These are phyloP conservation scores for Fusarium robinianum DNA, from an alignment of 2,329 filamentous ascomycete species.

Conservation along the genomic window DNA sequence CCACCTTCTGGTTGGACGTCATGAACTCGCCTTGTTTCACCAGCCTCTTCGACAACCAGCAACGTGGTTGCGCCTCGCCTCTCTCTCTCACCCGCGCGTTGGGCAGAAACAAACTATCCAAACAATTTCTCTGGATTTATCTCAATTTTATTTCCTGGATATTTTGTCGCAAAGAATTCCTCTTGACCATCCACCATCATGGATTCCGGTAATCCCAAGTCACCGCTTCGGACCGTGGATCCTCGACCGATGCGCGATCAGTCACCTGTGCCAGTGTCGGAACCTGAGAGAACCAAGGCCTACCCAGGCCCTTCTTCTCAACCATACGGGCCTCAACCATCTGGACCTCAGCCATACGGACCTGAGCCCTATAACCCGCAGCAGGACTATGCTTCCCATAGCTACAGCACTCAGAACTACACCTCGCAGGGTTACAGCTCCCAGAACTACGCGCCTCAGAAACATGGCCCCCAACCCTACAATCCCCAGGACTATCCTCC, in stretches of 20 bases:
- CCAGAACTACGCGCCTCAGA: constrained; percentile 13
- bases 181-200: constrained; percentile 10
- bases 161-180: too few relatives aligned
- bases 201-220: constrained; percentile 26
- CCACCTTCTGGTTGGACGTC: constrained; percentile 31
- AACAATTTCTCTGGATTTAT: neutral
- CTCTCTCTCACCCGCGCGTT: constrained; percentile 9
- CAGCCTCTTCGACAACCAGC: constrained; percentile 31
- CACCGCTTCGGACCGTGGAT: constrained; percentile 35
- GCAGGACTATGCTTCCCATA: constrained; percentile 24
- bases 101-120: constrained; percentile 14
- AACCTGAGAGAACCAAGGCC: constrained; percentile 28
- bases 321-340: too few relatives aligned
- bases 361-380: constrained; percentile 23
- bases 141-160: neutral
- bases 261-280: constrained; percentile 29
- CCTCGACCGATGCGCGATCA: constrained; percentile 36
- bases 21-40: constrained; percentile 31
- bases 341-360: constrained; percentile 25
- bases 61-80: constrained; percentile 14
- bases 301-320: constrained; percentile 26
- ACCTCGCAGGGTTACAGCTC: constrained; percentile 14
- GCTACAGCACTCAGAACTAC: constrained; percentile 28
- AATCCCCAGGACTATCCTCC: constrained; percentile 34
- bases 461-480: constrained; percentile 8